Evolutionary conservation across 306 rosid species (phyloP).

Genomic region (Cucurbita maxima): DNA sequence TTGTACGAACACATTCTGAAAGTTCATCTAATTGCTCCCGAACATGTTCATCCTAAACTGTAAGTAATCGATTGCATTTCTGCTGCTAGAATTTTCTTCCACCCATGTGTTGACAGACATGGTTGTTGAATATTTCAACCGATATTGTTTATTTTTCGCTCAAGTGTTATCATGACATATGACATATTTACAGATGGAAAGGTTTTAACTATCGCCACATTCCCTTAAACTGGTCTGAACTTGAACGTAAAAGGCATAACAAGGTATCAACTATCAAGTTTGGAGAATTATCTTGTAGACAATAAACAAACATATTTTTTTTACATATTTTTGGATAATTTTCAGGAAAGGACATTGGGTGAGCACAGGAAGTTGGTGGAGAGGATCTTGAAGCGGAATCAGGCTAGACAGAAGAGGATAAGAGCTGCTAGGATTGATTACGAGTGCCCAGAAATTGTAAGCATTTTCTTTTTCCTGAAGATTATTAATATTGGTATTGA

Average conservation of each 20-base stretch:
- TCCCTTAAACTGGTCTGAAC: constrained; percentile 41
- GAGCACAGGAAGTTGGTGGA: constrained; percentile 56
- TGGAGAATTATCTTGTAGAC: not conserved
- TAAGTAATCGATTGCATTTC: constrained; percentile 22
- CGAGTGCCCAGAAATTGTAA: constrained; percentile 76
- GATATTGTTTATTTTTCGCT: not conserved
- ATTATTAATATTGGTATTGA: not conserved
- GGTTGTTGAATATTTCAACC: too few relatives aligned
- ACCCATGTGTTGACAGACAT: not conserved
- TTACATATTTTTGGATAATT: not conserved
- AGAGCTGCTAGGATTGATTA: constrained; percentile 79
- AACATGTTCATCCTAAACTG: constrained; percentile 65
- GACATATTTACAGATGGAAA: constrained; percentile 43
- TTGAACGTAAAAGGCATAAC: constrained; percentile 42
- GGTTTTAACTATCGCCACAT: constrained; percentile 39
- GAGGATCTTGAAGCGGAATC: constrained; percentile 41
- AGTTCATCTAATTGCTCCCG: constrained; percentile 45
- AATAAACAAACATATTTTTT: not conserved
- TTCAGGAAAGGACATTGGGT: constrained; percentile 60
- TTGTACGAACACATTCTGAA: constrained; percentile 69
- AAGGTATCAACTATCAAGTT: constrained; percentile 48
- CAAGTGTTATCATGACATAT: not conserved
- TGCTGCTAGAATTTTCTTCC: not conserved
- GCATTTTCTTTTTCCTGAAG: constrained; percentile 3
- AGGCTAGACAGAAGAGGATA: constrained; percentile 42